Evolutionary conservation across 352 stramenopile genomes (phyloP), one percentile per base, ranked within the genome.

Genomic region (Globisporangium alternatum): DNA sequence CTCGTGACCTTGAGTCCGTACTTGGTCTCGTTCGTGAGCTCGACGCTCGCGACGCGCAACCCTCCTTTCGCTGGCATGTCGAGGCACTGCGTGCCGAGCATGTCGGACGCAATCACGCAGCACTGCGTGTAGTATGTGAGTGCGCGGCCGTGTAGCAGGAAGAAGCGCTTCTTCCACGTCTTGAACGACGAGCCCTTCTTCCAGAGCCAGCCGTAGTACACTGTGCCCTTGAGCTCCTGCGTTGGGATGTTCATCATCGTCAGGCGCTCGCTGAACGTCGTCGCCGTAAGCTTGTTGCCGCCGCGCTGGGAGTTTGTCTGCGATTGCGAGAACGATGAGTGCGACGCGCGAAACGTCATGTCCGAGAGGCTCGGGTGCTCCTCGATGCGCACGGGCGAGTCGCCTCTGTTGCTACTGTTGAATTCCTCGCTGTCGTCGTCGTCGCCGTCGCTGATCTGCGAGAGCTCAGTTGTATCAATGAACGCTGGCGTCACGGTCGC

Each of bases 161-260:
- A 91, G 57, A 89, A 91, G 49, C 82, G 82, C 71, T 89, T 88
- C 67, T 91, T 91, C 82, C 82, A 91, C 55, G 82, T 89, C 70
- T 89, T 89, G 58, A 91, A 88, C 19, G 72, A 82, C 60, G 82
- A 77, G 25, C 82, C 82, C 31, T 82, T 79, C 64, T 91, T 91
- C 82, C 82, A 91, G 41, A 91, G 80, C 82, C 82, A 91, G 30
- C 82, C 82, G 53, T 91, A 86, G 65, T 88, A 88, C 44, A 80
- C 80, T 19, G 76, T 62, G 44, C 82, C 82, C 25, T 72, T 74
- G 13, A 90, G 66, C n/a, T 77, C 69, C 68, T 87, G 81, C 62
- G 69, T 86, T 39, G 75, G 76, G 61, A 88, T 81, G 57, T 83
- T 84, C 74, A 82, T 84, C 69, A 83, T 82, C 3, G 78, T 86